These are phyloP conservation scores for Fusarium phyllophilum DNA, from an alignment of 2,329 filamentous ascomycete species.

Conservation along the genomic window DNA sequence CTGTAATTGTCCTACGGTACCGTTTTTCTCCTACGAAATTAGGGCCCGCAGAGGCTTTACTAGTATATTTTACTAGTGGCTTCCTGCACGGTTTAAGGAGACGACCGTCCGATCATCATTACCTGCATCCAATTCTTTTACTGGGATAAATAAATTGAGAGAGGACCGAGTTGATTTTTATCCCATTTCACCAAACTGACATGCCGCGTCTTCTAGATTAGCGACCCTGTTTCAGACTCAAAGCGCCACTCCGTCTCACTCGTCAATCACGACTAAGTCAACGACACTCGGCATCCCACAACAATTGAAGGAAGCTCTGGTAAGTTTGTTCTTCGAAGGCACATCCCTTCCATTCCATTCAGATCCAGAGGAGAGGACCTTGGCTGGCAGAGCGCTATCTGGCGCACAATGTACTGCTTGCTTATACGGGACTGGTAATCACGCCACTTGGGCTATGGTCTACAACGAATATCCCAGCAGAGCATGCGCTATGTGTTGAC, in stretches of 20 bases:
- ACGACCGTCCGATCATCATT: conserved; percentile 9
- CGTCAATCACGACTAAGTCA: conserved; percentile 10
- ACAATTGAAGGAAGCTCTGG: conserved; percentile 21
- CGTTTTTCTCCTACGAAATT: conserved; percentile 32
- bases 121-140: conserved; percentile 5
- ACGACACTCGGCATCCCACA: conserved; percentile 15
- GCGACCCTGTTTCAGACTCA: background rate
- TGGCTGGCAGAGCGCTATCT: background rate
- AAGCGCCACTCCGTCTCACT: background rate
- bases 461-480: conserved; percentile 40
- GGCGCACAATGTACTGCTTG: conserved; percentile 31
- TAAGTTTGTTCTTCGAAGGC: conserved; percentile 29
- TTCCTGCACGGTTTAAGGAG: conserved; percentile 16
- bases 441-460: conserved; percentile 34
- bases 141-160: conserved; percentile 8
- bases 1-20: conserved; percentile 20
- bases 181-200: conserved; percentile 26
- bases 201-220: conserved; percentile 19
- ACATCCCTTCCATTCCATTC: conserved; percentile 31
- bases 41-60: conserved; percentile 33
- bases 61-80: conserved; percentile 32
- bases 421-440: conserved; percentile 38
- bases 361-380: conserved; percentile 14
- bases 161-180: conserved; percentile 15
- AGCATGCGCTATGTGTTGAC: conserved; percentile 5